phyloP scores from a whole-genome alignment of 2,329 filamentous ascomycete genomes.

The Macrophomina pseudophaseolina region DNA sequence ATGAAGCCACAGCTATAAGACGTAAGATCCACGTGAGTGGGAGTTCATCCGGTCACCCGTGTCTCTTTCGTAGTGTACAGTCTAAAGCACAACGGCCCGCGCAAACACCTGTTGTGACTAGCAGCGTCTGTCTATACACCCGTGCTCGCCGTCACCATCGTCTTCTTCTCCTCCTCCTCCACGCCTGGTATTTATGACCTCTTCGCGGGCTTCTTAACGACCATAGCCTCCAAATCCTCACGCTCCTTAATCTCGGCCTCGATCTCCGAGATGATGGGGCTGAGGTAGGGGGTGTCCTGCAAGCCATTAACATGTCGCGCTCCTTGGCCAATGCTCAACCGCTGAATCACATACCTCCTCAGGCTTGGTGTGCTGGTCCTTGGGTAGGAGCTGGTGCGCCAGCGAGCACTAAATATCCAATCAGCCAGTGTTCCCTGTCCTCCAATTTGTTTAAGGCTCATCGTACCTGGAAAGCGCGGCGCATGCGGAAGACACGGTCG shows the following conservation, averaged over 20 bases:
- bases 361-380: slow-evolving; percentile 70
- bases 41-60: slow-evolving; percentile 8
- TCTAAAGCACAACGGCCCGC: slow-evolving; percentile 43
- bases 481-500: slow-evolving; percentile 96
- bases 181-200: slow-evolving; percentile 31
- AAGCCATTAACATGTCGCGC: slow-evolving; percentile 30
- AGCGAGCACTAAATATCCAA: slow-evolving; percentile 63
- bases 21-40: background rate
- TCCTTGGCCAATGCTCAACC: background rate
- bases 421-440: slow-evolving; percentile 20
- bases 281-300: slow-evolving; percentile 70
- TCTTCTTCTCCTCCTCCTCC: background rate
- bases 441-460: background rate
- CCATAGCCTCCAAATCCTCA: slow-evolving; percentile 70
- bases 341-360: slow-evolving; percentile 59
- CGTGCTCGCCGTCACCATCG: background rate
- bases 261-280: slow-evolving; percentile 70
- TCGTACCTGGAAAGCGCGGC: slow-evolving; percentile 85
- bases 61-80: slow-evolving; percentile 36
- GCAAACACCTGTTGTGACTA: background rate
- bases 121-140: slow-evolving; percentile 17
- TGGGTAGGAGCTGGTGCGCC: slow-evolving; percentile 68
- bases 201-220: slow-evolving; percentile 54
- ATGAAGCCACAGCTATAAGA: too few species aligned
- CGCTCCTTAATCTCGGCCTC: slow-evolving; percentile 71